A percentile compares a stretch with the other conserved stretches of the same genome.
Evolutionary conservation across 345 rosid species (phyloP).

Genomic region (Rhodomyrtus tomentosa): DNA sequence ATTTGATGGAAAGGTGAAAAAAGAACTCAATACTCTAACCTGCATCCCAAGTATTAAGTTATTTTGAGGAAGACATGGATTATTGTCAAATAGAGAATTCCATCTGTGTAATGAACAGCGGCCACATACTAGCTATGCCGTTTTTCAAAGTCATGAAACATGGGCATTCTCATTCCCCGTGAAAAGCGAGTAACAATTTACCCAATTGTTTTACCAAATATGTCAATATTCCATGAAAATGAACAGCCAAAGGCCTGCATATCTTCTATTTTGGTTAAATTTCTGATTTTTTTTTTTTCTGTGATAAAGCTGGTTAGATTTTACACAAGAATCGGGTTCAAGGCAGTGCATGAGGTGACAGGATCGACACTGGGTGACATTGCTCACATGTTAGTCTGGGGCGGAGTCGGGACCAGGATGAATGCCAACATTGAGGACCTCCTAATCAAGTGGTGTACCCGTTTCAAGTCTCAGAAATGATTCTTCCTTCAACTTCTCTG

Average conservation of each 20-base stretch:
- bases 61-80: background rate
- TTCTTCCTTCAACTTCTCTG: background rate
- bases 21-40: no score
- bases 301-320: slow-evolving; percentile 63
- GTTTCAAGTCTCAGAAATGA: slow-evolving; percentile 22
- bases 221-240: no score
- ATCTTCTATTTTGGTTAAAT: background rate
- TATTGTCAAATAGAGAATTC: background rate
- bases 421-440: slow-evolving; percentile 67
- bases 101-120: background rate
- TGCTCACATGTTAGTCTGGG: slow-evolving; percentile 85
- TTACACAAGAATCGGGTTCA: slow-evolving; percentile 68
- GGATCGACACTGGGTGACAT: slow-evolving; percentile 68
- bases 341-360: slow-evolving; percentile 64
- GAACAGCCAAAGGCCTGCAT: background rate
- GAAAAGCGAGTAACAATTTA: background rate
- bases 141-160: background rate
- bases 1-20: no score
- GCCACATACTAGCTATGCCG: background rate
- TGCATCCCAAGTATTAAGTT: background rate
- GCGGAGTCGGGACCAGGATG: slow-evolving; percentile 89
- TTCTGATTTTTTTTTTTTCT: background rate
- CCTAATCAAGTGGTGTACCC: slow-evolving; percentile 62
- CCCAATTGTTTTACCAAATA: background rate
- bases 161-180: background rate